Evolutionary conservation across 75 land plant species (phyloP), one percentile per base, ranked within the genome.

Genomic region (Gnetum montanum): DNA sequence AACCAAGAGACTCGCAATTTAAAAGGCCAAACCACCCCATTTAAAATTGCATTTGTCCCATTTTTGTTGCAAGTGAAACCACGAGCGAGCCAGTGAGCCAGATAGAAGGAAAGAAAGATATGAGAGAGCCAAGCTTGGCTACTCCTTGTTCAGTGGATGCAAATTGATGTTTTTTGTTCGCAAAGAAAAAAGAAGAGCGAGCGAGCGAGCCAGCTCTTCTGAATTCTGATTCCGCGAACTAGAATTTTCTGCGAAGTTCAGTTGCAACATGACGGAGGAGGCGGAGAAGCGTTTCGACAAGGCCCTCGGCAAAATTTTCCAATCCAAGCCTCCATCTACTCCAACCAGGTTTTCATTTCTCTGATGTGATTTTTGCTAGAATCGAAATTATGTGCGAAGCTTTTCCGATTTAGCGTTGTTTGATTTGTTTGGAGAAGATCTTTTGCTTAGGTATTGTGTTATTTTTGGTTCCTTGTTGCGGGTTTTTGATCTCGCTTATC

Each of bases 221-320:
- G 12, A 40, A 15, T 15, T 10, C 10, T 15, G 41, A 10, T 40
- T 15, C 41, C 12, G 41, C 15, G 41, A 10, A 15, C 15, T 40
- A 10, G 41, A 40, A 15, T 15, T 40, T 10, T 15, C 41, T 10
- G 10, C 15, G 12, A 15, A 33, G 59, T 24, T 6, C 38, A 31
- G 59, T 24, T 15, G 37, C 16, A 24, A 59, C 49, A 84, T 70
- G 85, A 61, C 65, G 24, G 78, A 76, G 13, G 83, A 85, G 4
- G 27, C 86, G 4, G 90, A 82, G 70, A 71, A 74, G 74, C 65
- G 84, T 19, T 63, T 86, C 37, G 68, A 75, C 37, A 61, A 66
- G 58, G 79, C 82, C 47, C 76, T 90, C 84, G 92, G 81, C 67
- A 84, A 81, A 64, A 73, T 90, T 58, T 83, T 82, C 62, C 66